Base-by-base conservation (phyloP, 2,329 filamentous ascomycete genomes). In the Pyrenophora tritici-repentis region DNA sequence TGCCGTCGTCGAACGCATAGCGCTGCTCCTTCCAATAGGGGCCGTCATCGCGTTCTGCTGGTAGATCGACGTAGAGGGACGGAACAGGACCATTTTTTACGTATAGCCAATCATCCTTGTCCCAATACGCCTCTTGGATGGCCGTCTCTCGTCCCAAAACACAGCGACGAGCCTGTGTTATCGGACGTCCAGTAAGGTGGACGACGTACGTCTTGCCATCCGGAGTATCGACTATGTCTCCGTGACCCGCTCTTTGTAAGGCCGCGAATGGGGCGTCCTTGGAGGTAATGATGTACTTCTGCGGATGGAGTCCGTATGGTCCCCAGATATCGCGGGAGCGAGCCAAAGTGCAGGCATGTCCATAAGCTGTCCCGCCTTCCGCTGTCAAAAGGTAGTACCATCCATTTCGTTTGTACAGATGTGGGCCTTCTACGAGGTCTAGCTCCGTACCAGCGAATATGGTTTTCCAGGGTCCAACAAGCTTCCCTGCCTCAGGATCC, bases 31-130 rank as follows among this genome's bases (percentile, higher is more conserved):
- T 5, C 78, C 76, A 20, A 53, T 73, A 73, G 0, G 56, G 41
- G 2, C 58, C 58, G 26, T 72, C 67, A 42, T 72, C 61, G 7
- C 65, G 63, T 9, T 56, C 49, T 4, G 57, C 66, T 0, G 66
- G 68, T 3, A 72, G 49, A 3, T 72, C 66, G 17, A 72, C 66
- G 35, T 65, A 56, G 1, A 86, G 72, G 1, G 82, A 71, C 8
- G 70, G 70, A 6, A 70, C 56, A 3, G 70, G 82, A 0, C 83
- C 83, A 47, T 81, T 73, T 66, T 85, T 85, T 37, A 86, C 74
- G 53, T 85, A 85, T 3, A 86, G 74, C 84, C 84, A 86, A 61
- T 83, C 83, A 38, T 86, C 82, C 9, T 81, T 72, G n/a, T 51
- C 56, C 84, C 84, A 86, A 64, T 77, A 80, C 0, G 79, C 82